Percentiles rank a stretch among this genome's conserved stretches.
Evolutionary conservation across 805 yeast species (phyloP).

Genomic region (Kazachstania taianensis): DNA sequence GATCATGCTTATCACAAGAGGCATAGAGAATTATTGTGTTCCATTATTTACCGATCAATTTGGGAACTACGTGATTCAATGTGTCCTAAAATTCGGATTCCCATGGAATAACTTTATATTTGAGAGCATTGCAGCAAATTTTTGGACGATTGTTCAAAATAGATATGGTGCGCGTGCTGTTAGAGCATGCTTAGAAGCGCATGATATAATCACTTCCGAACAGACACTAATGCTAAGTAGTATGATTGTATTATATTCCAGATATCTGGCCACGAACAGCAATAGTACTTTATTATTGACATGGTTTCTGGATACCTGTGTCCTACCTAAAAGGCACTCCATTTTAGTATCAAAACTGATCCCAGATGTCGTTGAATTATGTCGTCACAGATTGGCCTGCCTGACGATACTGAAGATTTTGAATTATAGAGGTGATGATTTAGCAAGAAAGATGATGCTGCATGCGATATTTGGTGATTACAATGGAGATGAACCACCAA

Average conservation of each 20-base stretch:
- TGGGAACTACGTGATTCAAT: constrained; percentile 93
- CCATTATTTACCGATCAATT: constrained; percentile 88
- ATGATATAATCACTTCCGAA: constrained; percentile 47
- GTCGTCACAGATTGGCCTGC: constrained; percentile 77
- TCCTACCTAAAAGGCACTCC: constrained; percentile 51
- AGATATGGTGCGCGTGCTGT: constrained; percentile 94
- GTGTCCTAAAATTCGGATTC: constrained; percentile 80
- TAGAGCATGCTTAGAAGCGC: constrained; percentile 83
- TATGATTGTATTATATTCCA: constrained; percentile 67
- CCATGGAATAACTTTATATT: constrained; percentile 87
- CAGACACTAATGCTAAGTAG: constrained; percentile 67
- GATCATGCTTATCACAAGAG: constrained; percentile 52
- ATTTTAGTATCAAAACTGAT: constrained; percentile 53
- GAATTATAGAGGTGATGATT: constrained; percentile 54
- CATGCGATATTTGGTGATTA: constrained; percentile 54
- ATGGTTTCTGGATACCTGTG: constrained; percentile 88
- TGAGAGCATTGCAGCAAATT: constrained; percentile 68
- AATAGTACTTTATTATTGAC: constrained; percentile 86
- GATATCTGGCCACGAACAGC: constrained; percentile 67
- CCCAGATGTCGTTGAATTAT: constrained; percentile 51
- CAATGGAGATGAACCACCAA: constrained; percentile 32
- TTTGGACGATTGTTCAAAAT: constrained; percentile 73
- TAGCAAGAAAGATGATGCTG: constrained; percentile 53
- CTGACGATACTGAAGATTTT: constrained; percentile 71
- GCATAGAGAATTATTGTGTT: constrained; percentile 71